phyloP scores from a whole-genome alignment of 2,329 filamentous ascomycete genomes.

The Neopestalotiopsis clavispora region DNA sequence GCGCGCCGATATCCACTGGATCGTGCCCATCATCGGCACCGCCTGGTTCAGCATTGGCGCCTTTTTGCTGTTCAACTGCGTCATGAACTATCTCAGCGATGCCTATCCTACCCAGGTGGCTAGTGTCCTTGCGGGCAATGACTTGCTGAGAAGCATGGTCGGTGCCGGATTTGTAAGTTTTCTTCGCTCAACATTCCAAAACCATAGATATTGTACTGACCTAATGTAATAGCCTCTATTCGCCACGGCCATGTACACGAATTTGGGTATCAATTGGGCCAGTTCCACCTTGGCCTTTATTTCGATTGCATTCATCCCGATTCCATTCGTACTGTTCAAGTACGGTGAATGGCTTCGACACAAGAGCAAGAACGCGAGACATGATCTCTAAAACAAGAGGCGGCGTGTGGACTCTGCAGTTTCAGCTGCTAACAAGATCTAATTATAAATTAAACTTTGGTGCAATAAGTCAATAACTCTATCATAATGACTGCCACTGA shows the following conservation, averaged over 20 bases:
- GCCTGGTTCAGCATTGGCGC: constrained; percentile 44
- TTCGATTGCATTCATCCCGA: constrained; percentile 27
- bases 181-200: neutral
- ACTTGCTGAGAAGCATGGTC: constrained; percentile 25
- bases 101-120: constrained; percentile 27
- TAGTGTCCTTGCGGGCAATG: constrained; percentile 30
- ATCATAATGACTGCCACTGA: too few species aligned
- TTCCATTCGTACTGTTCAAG: constrained; percentile 28
- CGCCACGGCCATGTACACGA: constrained; percentile 26
- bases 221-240: constrained; percentile 24
- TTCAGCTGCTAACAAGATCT: neutral
- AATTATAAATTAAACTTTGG: too few species aligned
- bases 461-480: too few species aligned
- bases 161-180: constrained; percentile 26
- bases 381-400: constrained; percentile 28
- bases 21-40: constrained; percentile 57
- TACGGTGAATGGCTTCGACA: constrained; percentile 25
- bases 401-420: neutral
- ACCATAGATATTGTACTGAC: neutral
- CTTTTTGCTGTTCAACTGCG: constrained; percentile 30
- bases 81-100: constrained; percentile 31
- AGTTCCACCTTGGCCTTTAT: constrained; percentile 29
- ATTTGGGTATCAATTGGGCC: constrained; percentile 28
- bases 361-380: constrained; percentile 29
- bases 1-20: constrained; percentile 57